These are phyloP conservation scores for Cyberlindnera mississippiensis DNA, from an alignment of 805 yeast genomes.

Conservation along the genomic window DNA sequence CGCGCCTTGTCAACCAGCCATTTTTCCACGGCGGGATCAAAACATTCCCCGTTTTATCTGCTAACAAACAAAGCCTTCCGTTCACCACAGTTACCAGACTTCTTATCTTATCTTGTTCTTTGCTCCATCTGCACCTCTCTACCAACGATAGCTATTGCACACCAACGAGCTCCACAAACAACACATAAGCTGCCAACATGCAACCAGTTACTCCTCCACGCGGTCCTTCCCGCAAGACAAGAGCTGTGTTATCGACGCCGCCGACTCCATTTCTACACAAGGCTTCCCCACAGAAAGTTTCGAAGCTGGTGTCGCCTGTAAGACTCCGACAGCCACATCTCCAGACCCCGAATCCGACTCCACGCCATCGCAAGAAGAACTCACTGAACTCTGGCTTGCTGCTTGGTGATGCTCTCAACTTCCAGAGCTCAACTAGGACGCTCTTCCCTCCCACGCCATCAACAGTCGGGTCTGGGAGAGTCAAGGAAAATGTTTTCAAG, in stretches of 20 bases:
- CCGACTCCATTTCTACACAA: constrained; percentile 23
- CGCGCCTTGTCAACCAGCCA: no score
- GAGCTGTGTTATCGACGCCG: constrained; percentile 18
- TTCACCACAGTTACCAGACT: no score
- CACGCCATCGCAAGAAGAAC: constrained; percentile 22
- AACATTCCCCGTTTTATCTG: no score
- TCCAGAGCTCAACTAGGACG: constrained; percentile 17
- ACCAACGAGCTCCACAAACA: background rate
- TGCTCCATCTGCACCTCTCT: no score
- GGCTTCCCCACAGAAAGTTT: constrained; percentile 7
- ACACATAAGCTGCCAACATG: constrained; percentile 9
- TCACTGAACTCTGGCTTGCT: constrained; percentile 13
- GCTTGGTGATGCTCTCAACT: constrained; percentile 7
- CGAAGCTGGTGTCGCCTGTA: constrained; percentile 9
- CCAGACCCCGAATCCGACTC: constrained; percentile 24
- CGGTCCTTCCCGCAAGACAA: constrained; percentile 8
- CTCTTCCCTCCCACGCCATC: constrained; percentile 30
- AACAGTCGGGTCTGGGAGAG: constrained; percentile 27
- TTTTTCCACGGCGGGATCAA: no score
- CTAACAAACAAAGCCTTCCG: no score
- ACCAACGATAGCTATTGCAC: no score
- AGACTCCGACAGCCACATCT: constrained; percentile 9
- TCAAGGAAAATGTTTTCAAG: constrained; percentile 13
- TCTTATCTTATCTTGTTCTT: no score
- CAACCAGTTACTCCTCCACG: constrained; percentile 26